Evolutionary conservation across 176 grass and related monocot genomes (phyloP), one percentile per base, ranked within the genome.

Genomic region (Otatea glauca): DNA sequence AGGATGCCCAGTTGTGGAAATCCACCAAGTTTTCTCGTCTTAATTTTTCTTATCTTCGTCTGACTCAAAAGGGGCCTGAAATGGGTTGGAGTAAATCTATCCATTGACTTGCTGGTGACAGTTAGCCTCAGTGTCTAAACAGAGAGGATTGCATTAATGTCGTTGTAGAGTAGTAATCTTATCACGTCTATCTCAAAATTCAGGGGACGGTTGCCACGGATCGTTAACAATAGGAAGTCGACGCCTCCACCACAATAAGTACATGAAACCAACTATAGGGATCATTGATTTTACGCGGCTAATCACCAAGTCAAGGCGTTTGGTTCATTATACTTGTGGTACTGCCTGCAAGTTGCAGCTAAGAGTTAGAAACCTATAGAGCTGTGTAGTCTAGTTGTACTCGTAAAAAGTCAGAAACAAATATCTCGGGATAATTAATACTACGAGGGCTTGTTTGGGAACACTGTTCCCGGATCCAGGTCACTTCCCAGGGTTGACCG

Each of bases 221-320:
- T 44, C 20, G 9, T 85, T 50, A 41, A 74, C 45, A 18, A 24
- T 55, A 47, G 29, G 17, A 47, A n/a, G 83, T 81, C 70, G 85
- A 66, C 62, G 17, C 77, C 54, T 63, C 49, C 7, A 43, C 39
- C 71, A 9, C 64, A 74, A 39, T 84, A 75, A 41, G 70, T 32
- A 10, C 8, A 43, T 20, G 47, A 64, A 32, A 35, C 71, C 47
- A 81, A 64, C 54, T 20, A 29, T 25, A 81, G 15, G 1, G 77
- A 51, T 55, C 38, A 63, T 75, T 85, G 51, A 54, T 75, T 14
- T 27, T 80, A 81, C 62, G 70, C 70, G 51, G 51, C 53, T 75
- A 70, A 51, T 53, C 53, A 51, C 53, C n/a, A n/a, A n/a, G 42
- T 62, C 62, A 85, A 81, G 0, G 41, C 5, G 68, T 50, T 13